Evolutionary conservation across 768 basidiomycete species (phyloP).

Genomic region (Lenzites betulinus): DNA sequence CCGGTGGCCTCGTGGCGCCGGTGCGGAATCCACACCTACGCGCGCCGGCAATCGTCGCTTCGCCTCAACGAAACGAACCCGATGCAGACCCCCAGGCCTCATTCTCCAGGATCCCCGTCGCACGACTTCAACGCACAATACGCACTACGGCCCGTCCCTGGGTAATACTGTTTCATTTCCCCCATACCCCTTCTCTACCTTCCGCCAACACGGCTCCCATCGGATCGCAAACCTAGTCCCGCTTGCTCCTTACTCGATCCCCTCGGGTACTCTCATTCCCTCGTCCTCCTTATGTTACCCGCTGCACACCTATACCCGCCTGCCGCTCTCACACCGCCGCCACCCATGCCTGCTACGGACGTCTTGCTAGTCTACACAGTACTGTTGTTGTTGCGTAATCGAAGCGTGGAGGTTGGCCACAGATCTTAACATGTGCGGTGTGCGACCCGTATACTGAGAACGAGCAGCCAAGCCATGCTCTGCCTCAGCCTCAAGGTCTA

Average conservation of each 20-base stretch:
- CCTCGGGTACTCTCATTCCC: background rate
- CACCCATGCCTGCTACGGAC: conserved; percentile 23
- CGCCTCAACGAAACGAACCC: conserved; percentile 17
- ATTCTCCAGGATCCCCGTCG: background rate
- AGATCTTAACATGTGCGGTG: background rate
- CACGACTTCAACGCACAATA: conserved; percentile 16
- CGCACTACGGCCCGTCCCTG: conserved; percentile 3
- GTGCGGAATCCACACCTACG: conserved; percentile 16
- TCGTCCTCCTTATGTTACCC: conserved; percentile 21
- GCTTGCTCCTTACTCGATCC: background rate
- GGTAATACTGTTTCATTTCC: conserved; percentile 20
- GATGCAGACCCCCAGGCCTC: conserved; percentile 7
- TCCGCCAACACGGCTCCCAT: conserved; percentile 13
- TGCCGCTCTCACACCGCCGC: conserved; percentile 6
- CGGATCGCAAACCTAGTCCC: background rate
- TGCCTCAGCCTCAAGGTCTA: too few relatives aligned
- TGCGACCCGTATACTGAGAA: too few relatives aligned
- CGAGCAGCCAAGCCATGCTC: too few relatives aligned
- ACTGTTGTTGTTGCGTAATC: conserved; percentile 24
- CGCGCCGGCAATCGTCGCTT: conserved; percentile 13
- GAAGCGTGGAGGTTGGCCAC: conserved; percentile 14
- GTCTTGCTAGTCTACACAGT: conserved; percentile 22
- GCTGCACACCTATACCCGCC: conserved; percentile 24
- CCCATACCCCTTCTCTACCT: conserved; percentile 6
- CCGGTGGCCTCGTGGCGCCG: conserved; percentile 36